These are phyloP conservation scores for Mallotus japonicus DNA, from an alignment of 441 rosid genomes.

Conservation along the genomic window DNA sequence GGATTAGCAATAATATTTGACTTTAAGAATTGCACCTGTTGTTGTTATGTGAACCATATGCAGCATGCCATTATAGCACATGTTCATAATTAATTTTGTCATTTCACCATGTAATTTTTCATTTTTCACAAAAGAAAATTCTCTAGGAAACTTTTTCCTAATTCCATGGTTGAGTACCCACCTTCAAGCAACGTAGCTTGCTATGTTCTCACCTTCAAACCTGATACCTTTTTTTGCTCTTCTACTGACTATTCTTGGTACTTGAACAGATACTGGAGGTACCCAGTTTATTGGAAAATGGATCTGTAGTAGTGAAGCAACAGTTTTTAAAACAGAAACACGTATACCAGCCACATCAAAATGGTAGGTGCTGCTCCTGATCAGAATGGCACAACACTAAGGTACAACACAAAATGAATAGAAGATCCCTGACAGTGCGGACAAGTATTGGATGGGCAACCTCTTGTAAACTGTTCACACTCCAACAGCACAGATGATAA, in stretches of 20 bases:
- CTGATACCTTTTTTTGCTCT: neutral
- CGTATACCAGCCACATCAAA: conserved; percentile 22
- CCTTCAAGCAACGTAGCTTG: neutral
- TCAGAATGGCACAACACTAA: neutral
- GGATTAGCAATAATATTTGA: neutral
- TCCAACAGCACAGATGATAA: neutral
- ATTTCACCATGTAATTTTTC: neutral
- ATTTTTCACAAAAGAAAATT: neutral
- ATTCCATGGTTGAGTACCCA: neutral
- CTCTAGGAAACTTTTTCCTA: neutral
- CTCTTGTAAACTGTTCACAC: neutral
- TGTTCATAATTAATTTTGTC: neutral
- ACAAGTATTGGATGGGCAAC: neutral
- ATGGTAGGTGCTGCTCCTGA: conserved; percentile 46
- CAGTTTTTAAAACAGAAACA: conserved; percentile 43
- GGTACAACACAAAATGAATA: neutral
- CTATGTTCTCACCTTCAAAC: neutral
- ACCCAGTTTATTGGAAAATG: conserved; percentile 53
- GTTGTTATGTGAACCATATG: neutral
- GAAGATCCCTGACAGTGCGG: neutral
- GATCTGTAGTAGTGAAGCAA: conserved; percentile 47
- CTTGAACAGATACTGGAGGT: conserved; percentile 49
- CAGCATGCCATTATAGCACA: neutral
- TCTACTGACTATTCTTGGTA: neutral
- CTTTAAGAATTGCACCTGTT: neutral